A percentile compares a stretch with the other conserved stretches of the same genome.
phyloP scores from a whole-genome alignment of 371 early-diverging fungal species.

The Rozella allomycis region DNA sequence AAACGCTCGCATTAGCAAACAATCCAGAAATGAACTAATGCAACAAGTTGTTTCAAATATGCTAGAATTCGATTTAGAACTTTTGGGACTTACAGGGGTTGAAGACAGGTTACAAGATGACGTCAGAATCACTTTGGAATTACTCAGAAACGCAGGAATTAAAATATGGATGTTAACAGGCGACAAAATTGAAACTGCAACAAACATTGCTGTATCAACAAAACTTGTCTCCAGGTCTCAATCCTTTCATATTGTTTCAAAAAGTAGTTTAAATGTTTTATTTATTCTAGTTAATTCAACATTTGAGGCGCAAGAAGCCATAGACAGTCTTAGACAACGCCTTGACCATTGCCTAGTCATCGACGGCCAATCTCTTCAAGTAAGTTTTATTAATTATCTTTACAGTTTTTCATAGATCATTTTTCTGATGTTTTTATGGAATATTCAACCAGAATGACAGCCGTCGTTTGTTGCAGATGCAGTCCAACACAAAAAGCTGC shows the following conservation, averaged over 20 bases:
- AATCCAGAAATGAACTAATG: conserved; percentile 45
- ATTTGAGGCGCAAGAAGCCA: conserved; percentile 34
- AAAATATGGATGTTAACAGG: conserved; percentile 99
- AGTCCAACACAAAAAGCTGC: conserved; percentile 98
- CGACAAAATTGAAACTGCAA: conserved; percentile 99
- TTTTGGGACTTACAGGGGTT: conserved; percentile 95
- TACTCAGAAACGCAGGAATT: conserved; percentile 83
- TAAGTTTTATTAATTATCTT: conserved; percentile 8
- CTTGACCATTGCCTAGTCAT: conserved; percentile 75
- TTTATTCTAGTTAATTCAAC: conserved; percentile 27
- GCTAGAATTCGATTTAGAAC: conserved; percentile 69
- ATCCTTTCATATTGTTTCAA: conserved; percentile 46
- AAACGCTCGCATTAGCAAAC: conserved; percentile 46
- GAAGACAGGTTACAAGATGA: conserved; percentile 96
- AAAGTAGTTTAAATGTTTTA: conserved; percentile 27
- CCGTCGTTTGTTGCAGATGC: conserved; percentile 93
- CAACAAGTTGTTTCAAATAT: conserved; percentile 37
- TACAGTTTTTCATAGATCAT: conserved; percentile 38
- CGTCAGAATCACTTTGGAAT: conserved; percentile 77
- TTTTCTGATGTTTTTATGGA: conserved; percentile 59
- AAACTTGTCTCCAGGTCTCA: conserved; percentile 76
- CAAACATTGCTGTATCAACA: conserved; percentile 81
- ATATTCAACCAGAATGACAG: conserved; percentile 48
- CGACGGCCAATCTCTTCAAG: conserved; percentile 80
- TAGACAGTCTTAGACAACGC: conserved; percentile 25